These are phyloP conservation scores for Lolium rigidum DNA, from an alignment of 176 grass and related monocot species.

Conservation along the genomic window DNA sequence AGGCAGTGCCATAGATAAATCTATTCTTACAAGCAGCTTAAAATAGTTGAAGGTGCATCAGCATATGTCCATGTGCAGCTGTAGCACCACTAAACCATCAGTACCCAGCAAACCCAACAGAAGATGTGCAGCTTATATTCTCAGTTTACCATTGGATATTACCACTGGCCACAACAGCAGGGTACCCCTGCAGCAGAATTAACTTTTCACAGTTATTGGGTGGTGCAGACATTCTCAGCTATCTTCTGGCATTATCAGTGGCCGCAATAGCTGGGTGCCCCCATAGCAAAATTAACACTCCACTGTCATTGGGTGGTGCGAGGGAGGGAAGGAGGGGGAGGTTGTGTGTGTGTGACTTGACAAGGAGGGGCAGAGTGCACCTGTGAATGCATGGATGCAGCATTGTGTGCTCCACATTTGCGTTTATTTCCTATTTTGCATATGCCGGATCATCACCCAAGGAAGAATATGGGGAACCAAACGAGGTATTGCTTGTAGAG, in stretches of 20 bases:
- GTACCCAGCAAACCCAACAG: constrained; percentile 5
- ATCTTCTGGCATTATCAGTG: background rate
- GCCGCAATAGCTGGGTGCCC: background rate
- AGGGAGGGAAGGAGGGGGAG: background rate
- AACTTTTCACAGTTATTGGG: background rate
- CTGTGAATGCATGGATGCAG: background rate
- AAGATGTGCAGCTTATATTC: background rate
- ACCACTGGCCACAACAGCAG: background rate
- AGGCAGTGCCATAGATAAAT: background rate
- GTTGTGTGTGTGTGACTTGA: background rate
- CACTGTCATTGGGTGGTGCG: background rate
- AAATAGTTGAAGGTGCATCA: background rate
- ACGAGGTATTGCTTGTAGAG: background rate
- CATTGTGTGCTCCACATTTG: background rate
- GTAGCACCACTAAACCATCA: constrained; percentile 1
- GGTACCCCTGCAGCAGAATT: background rate
- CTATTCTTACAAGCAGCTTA: background rate
- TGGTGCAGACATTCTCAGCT: background rate
- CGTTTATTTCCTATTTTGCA: background rate
- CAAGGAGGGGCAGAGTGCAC: background rate
- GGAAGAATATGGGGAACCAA: background rate
- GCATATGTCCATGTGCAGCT: background rate
- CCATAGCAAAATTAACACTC: background rate
- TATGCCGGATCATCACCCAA: background rate
- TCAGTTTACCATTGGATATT: background rate